Evolutionary conservation across 1,284 basidiomycete species (phyloP), one percentile per base, ranked within the genome.

Genomic region (Pulchroboletus neoregius): DNA sequence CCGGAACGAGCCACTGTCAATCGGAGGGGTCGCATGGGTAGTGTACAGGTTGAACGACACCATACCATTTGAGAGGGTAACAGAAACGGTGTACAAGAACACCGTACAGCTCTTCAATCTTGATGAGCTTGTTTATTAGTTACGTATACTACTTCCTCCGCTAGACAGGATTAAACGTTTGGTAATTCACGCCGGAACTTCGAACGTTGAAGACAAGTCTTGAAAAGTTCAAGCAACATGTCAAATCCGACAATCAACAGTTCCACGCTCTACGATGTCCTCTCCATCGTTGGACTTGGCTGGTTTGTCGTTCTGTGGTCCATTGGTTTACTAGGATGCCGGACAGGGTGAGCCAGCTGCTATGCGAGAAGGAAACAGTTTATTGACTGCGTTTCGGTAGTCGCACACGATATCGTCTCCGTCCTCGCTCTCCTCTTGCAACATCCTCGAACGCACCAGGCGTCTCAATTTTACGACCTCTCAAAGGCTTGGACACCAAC

Each of bases 401-500:
- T 18, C 83, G 87, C 10, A 79, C 74, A 58, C 76, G 87, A 24
- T 91, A 92, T 61, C 75, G 81, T 35, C 66, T 75, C 32, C 78
- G 80, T 11, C 82, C 81, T 16, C 74, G 80, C 12, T 84, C 86
- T 1, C 82, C 83, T 13, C 69, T 84, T 35, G 68, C 80, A 11
- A 71, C 76, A n/a, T 63, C 76, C 10, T 53, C 73, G 4, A 67
- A 74, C 20, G 80, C 79, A 2, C 91, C 92, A 4, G 92, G 92
- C 16, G 94, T 97, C 20, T 91, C 91, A 5, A 89, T 97, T 58
- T 75, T 97, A 46, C 81, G 94, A 41, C 94, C 94, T 10, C 73
- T 97, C 35, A 93, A 93, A 66, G 94, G 94, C 8, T 75, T 97
- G 31, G 94, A 97, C 67, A 81, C 85, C 51, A 96, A 96, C 64